Percentiles rank a stretch among this genome's conserved stretches.
These are phyloP conservation scores for Gossypium davidsonii DNA, from an alignment of 441 rosid species.

Conservation along the genomic window DNA sequence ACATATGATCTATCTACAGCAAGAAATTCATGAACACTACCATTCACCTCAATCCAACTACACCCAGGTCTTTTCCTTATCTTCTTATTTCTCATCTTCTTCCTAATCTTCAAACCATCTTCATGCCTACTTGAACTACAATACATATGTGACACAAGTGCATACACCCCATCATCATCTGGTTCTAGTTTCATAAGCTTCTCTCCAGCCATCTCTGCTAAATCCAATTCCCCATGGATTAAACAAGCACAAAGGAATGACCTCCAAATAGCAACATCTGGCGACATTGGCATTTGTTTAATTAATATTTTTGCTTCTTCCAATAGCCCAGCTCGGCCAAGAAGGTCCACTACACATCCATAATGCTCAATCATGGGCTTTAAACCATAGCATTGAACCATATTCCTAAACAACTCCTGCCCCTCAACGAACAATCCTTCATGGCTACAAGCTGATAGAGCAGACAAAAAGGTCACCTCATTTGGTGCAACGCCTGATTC, in stretches of 20 bases:
- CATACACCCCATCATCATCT: slow-evolving; percentile 21
- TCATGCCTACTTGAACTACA: slow-evolving; percentile 15
- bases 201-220: slow-evolving; percentile 27
- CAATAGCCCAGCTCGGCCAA: slow-evolving; percentile 25
- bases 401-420: slow-evolving; percentile 16
- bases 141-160: slow-evolving; percentile 20
- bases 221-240: slow-evolving; percentile 17
- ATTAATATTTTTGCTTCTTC: slow-evolving; percentile 22
- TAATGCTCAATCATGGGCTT: slow-evolving; percentile 28
- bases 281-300: slow-evolving; percentile 19
- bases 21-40: slow-evolving; percentile 18
- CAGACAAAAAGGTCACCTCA: slow-evolving; percentile 25
- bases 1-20: slow-evolving; percentile 17
- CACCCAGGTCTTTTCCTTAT: slow-evolving; percentile 23
- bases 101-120: slow-evolving; percentile 20
- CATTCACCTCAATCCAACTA: slow-evolving; percentile 29
- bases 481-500: slow-evolving; percentile 20
- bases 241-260: slow-evolving; percentile 24
- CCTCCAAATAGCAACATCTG: slow-evolving; percentile 30
- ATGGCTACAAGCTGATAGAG: slow-evolving; percentile 31
- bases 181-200: slow-evolving; percentile 22
- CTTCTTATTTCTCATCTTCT: slow-evolving; percentile 21
- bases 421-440: slow-evolving; percentile 24
- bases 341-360: slow-evolving; percentile 26
- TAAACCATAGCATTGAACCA: slow-evolving; percentile 20